A percentile compares a stretch with the other conserved stretches of the same genome.
Conservation (phyloP, 2,329 filamentous ascomycete species). For the Aspergillus sp. region DNA sequence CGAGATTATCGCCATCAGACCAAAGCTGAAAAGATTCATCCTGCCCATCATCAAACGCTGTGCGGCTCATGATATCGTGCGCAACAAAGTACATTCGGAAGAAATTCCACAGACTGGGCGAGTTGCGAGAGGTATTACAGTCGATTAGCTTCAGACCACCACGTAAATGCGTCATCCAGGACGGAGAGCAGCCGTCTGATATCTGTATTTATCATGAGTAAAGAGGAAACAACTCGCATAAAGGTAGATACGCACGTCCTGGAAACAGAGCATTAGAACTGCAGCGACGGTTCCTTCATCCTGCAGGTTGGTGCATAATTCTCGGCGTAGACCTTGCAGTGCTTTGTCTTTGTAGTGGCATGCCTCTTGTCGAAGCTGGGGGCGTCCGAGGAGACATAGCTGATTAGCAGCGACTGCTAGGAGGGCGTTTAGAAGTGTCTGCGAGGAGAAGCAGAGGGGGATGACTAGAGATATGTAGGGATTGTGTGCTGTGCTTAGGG, state of each 20-base stretch:
- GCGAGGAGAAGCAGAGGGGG: constrained; percentile 23
- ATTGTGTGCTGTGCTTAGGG: constrained; percentile 27
- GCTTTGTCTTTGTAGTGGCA: constrained; percentile 11
- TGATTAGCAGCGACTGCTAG: constrained; percentile 32
- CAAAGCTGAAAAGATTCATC: constrained; percentile 24
- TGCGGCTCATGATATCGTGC: constrained; percentile 34
- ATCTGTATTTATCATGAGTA: constrained; percentile 18
- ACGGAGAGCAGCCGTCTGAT: constrained; percentile 31
- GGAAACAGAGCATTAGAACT: constrained; percentile 36
- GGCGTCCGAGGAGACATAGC: constrained; percentile 25
- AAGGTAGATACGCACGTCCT: constrained; percentile 22
- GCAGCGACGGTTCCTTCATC: constrained; percentile 28
- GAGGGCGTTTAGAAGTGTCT: constrained; percentile 25
- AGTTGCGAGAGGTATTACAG: constrained; percentile 8
- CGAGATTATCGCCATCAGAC: not conserved
- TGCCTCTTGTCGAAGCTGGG: constrained; percentile 22
- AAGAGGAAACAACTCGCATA: not conserved
- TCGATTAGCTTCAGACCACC: constrained; percentile 27
- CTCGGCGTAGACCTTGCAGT: constrained; percentile 24
- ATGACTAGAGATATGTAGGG: constrained; percentile 29
- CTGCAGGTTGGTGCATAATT: constrained; percentile 16
- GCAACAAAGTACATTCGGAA: constrained; percentile 32
- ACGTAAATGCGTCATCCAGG: constrained; percentile 33
- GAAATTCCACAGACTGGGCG: constrained; percentile 14
- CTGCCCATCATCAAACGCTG: constrained; percentile 21